These are phyloP conservation scores for Allantophomopsis lycopodina DNA, from an alignment of 2,329 filamentous ascomycete genomes.

Conservation along the genomic window DNA sequence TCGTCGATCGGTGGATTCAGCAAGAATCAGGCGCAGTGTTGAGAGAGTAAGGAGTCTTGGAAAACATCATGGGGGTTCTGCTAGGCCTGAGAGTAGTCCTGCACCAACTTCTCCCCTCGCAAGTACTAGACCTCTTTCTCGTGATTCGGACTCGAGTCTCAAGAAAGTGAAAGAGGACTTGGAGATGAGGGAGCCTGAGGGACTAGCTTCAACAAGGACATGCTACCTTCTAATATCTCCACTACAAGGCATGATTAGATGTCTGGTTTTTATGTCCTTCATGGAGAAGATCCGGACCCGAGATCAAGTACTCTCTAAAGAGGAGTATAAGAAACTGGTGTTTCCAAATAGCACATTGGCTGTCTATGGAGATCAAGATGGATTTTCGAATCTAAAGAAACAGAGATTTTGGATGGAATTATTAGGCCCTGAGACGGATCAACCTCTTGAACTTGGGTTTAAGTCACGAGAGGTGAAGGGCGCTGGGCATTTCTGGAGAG, in stretches of 20 bases:
- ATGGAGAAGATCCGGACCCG: too few species aligned
- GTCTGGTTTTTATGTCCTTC: constrained; percentile 2
- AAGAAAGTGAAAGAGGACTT: constrained; percentile 1
- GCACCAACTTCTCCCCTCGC: neutral
- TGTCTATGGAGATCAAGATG: constrained; percentile 63
- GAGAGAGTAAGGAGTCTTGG: constrained; percentile 21
- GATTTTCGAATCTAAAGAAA: constrained; percentile 54
- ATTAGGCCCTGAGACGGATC: constrained; percentile 20
- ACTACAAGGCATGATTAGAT: constrained; percentile 3
- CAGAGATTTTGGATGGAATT: constrained; percentile 51
- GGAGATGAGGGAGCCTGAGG: too few species aligned
- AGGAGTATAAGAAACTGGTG: constrained; percentile 38
- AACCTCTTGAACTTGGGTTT: constrained; percentile 15
- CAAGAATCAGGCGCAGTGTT: constrained; percentile 22
- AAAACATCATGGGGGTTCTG: too few species aligned
- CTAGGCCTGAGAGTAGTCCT: too few species aligned
- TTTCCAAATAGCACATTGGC: constrained; percentile 44
- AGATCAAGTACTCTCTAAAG: constrained; percentile 14
- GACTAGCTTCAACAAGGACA: constrained; percentile 3
- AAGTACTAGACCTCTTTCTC: constrained; percentile 1
- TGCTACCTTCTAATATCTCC: constrained; percentile 12
- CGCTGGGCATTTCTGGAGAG: constrained; percentile 38
- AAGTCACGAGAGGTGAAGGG: constrained; percentile 27
- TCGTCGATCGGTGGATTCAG: constrained; percentile 13
- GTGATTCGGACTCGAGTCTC: neutral